These are phyloP conservation scores for Populus pruinosa DNA, from an alignment of 345 rosid species.

Conservation along the genomic window DNA sequence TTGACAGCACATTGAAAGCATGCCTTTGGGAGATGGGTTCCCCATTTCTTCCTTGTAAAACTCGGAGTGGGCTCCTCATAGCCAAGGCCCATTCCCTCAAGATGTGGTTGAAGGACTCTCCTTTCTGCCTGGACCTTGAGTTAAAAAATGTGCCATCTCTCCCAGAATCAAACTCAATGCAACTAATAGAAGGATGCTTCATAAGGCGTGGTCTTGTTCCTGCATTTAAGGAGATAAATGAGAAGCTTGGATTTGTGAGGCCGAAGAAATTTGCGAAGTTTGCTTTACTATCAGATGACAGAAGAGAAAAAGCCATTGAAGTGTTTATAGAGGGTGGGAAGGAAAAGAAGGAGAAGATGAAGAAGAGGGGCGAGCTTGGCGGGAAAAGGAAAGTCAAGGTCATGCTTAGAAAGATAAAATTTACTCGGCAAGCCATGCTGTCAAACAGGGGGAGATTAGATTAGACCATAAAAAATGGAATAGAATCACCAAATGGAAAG, in stretches of 20 bases:
- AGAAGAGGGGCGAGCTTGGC: slow-evolving; percentile 26
- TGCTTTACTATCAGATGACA: slow-evolving; percentile 69
- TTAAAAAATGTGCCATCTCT: slow-evolving; percentile 61
- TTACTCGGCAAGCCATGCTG: slow-evolving; percentile 14
- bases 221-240: slow-evolving; percentile 78
- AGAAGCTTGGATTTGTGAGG: slow-evolving; percentile 68
- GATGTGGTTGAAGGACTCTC: slow-evolving; percentile 98
- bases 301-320: slow-evolving; percentile 65
- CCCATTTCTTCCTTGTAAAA: slow-evolving; percentile 83
- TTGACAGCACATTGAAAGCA: slow-evolving; percentile 73
- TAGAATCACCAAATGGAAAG: not conserved
- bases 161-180: slow-evolving; percentile 72
- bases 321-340: slow-evolving; percentile 64
- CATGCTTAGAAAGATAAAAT: slow-evolving; percentile 25
- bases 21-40: slow-evolving; percentile 99
- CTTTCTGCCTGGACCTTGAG: slow-evolving; percentile 91
- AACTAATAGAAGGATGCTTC: slow-evolving; percentile 76
- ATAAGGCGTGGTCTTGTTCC: slow-evolving; percentile 85
- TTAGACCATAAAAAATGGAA: not conserved
- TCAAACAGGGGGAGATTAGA: slow-evolving; percentile 6
- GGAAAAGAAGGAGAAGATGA: slow-evolving; percentile 60
- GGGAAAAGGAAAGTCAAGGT: slow-evolving; percentile 15
- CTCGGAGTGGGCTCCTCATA: slow-evolving; percentile 73
- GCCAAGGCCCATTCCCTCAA: slow-evolving; percentile 92
- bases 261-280: slow-evolving; percentile 83